phyloP scores from a whole-genome alignment of 495 filamentous ascomycete genomes.

The Geopyxis carbonaria region DNA sequence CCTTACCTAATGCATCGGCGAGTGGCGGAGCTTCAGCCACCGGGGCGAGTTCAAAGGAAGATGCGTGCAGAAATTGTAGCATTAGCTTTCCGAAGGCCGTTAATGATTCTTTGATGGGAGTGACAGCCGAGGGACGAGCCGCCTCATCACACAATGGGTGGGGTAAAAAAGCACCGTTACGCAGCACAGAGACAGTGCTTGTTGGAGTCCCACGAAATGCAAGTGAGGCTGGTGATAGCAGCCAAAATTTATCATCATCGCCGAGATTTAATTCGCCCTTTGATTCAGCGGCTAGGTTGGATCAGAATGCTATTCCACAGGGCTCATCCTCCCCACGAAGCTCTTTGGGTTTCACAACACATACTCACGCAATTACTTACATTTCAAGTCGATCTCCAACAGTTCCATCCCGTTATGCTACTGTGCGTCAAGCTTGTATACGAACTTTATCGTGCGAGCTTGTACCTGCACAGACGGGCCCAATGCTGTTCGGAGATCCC shows the following conservation, averaged over 20 bases:
- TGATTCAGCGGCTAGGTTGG: too few relatives aligned
- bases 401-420: slow-evolving; percentile 58
- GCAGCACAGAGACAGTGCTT: slow-evolving; percentile 2
- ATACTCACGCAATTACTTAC: slow-evolving; percentile 72
- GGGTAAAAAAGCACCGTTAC: slow-evolving; percentile 1
- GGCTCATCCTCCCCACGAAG: too few relatives aligned
- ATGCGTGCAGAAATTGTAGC: slow-evolving; percentile 46
- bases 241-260: too few relatives aligned
- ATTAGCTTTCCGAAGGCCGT: slow-evolving; percentile 39
- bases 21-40: slow-evolving; percentile 18
- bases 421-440: slow-evolving; percentile 69
- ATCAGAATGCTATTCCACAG: too few relatives aligned
- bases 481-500: slow-evolving; percentile 73
- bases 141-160: slow-evolving; percentile 12
- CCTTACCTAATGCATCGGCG: slow-evolving; percentile 20
- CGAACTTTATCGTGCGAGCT: slow-evolving; percentile 74
- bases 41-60: slow-evolving; percentile 39
- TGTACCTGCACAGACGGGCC: slow-evolving; percentile 57
- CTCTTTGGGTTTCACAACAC: slow-evolving; percentile 32
- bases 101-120: slow-evolving; percentile 22
- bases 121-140: slow-evolving; percentile 2
- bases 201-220: too few relatives aligned
- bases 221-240: too few relatives aligned
- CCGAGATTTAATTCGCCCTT: too few relatives aligned
- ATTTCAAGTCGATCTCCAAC: slow-evolving; percentile 68